Conservation (phyloP, 331 rosid genomes). For the Rhamnella rubrinervis region DNA sequence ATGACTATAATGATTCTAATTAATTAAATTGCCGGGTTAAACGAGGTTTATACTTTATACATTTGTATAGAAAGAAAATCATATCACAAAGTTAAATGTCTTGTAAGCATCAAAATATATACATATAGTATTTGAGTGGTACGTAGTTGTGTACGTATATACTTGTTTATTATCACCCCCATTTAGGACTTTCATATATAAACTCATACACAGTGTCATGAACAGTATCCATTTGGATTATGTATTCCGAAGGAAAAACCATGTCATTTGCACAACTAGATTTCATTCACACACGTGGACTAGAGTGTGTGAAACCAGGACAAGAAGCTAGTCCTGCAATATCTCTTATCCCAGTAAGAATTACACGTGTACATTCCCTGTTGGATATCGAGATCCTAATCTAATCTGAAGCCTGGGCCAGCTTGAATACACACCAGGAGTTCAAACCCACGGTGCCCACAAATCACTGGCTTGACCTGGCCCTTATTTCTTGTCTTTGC, state of each 20-base stretch:
- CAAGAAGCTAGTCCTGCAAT: not conserved
- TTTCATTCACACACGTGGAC: constrained; percentile 13
- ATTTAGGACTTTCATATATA: no score
- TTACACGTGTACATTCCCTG: constrained; percentile 44
- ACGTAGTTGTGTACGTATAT: no score
- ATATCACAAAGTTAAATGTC: no score
- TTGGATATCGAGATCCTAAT: constrained; percentile 60
- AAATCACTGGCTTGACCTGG: constrained; percentile 9
- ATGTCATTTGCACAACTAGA: not conserved
- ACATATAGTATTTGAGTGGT: no score
- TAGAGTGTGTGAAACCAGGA: not conserved
- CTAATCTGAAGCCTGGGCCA: constrained; percentile 45
- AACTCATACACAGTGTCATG: no score
- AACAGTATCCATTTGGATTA: no score
- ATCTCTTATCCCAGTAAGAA: constrained; percentile 46
- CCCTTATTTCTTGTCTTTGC: constrained; percentile 28
- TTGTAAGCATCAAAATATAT: no score
- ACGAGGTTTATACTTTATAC: no score
- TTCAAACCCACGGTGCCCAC: constrained; percentile 21
- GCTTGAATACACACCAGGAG: constrained; percentile 39
- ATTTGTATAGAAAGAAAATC: no score
- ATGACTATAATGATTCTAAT: no score
- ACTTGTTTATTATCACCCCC: no score
- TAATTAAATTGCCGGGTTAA: no score
- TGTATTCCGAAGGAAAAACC: not conserved